phyloP scores from a whole-genome alignment of 352 stramenopile genomes.

The Aphanomyces astaci region DNA sequence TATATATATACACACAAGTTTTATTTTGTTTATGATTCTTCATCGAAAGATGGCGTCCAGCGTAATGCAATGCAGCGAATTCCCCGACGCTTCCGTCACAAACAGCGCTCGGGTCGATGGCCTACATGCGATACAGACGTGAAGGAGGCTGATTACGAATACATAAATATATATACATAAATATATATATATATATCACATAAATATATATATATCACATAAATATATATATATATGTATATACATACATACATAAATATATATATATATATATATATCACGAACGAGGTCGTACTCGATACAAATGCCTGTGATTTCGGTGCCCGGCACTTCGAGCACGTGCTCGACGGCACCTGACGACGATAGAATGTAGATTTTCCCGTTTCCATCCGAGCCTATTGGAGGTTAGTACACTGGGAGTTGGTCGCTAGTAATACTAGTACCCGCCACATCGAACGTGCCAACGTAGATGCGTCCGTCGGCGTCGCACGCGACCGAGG shows the following conservation, averaged over 20 bases:
- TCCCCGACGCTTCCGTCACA: conserved; percentile 70
- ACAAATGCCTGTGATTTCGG: conserved; percentile 70
- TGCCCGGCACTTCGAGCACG: conserved; percentile 48
- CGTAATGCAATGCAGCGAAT: conserved; percentile 41
- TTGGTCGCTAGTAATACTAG: background rate
- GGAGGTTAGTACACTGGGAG: background rate
- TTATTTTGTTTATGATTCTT: conserved; percentile 7
- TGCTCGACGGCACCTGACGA: conserved; percentile 38
- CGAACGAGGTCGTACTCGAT: conserved; percentile 36
- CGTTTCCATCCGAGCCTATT: conserved; percentile 16
- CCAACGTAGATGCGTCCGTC: conserved; percentile 65
- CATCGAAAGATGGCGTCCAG: conserved; percentile 17
- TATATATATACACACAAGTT: background rate
- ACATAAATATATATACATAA: too few species aligned
- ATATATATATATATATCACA: too few species aligned
- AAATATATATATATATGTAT: too few species aligned
- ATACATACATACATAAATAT: too few species aligned
- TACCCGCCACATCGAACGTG: conserved; percentile 76
- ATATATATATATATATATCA: background rate
- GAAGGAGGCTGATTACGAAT: too few species aligned
- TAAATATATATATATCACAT: too few species aligned
- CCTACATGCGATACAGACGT: too few species aligned
- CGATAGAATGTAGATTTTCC: conserved; percentile 61
- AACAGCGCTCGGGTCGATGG: conserved; percentile 51
- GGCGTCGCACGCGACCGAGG: conserved; percentile 54